A percentile compares a stretch with the other conserved stretches of the same genome.
phyloP scores from a whole-genome alignment of 2,329 filamentous ascomycete genomes.

The Trichoderma hamatum region DNA sequence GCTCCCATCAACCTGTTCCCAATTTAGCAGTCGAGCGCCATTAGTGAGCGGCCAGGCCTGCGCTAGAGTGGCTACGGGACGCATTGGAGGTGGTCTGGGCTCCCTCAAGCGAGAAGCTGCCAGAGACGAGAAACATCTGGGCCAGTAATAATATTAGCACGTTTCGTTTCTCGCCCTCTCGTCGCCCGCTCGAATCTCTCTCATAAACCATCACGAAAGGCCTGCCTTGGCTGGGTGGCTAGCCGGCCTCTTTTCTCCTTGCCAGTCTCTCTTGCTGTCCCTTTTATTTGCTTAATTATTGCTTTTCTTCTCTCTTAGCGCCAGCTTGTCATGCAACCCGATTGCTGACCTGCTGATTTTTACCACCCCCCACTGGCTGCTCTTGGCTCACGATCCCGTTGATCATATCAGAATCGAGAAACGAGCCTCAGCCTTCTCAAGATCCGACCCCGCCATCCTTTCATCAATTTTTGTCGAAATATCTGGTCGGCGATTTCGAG shows the following conservation, averaged over 20 bases:
- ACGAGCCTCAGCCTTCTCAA: not conserved
- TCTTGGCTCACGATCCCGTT: slow-evolving; percentile 1
- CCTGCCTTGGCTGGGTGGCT: slow-evolving; percentile 19
- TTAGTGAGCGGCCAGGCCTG: slow-evolving; percentile 27
- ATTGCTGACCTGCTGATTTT: slow-evolving; percentile 1
- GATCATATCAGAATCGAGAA: not conserved
- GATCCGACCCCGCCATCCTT: slow-evolving; percentile 1
- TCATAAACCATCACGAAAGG: slow-evolving; percentile 21
- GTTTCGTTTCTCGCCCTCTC: slow-evolving; percentile 22
- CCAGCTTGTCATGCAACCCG: not conserved
- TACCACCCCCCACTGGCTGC: not conserved
- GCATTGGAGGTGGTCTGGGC: slow-evolving; percentile 24
- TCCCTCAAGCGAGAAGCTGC: slow-evolving; percentile 22
- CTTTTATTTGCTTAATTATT: not conserved
- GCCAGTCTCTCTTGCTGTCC: not conserved
- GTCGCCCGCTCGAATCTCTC: slow-evolving; percentile 7
- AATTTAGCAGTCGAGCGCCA: slow-evolving; percentile 28
- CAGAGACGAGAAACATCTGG: slow-evolving; percentile 21
- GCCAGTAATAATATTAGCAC: slow-evolving; percentile 19
- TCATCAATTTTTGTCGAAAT: not conserved
- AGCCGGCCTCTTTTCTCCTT: slow-evolving; percentile 9
- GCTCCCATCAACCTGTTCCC: slow-evolving; percentile 25
- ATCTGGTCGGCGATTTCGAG: not conserved
- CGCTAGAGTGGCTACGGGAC: slow-evolving; percentile 15
- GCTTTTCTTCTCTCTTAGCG: not conserved